Percentiles rank a stretch among this genome's conserved stretches.
These are phyloP conservation scores for Acanthamoeba royreba DNA, from an alignment of 208 protist species.

Conservation along the genomic window DNA sequence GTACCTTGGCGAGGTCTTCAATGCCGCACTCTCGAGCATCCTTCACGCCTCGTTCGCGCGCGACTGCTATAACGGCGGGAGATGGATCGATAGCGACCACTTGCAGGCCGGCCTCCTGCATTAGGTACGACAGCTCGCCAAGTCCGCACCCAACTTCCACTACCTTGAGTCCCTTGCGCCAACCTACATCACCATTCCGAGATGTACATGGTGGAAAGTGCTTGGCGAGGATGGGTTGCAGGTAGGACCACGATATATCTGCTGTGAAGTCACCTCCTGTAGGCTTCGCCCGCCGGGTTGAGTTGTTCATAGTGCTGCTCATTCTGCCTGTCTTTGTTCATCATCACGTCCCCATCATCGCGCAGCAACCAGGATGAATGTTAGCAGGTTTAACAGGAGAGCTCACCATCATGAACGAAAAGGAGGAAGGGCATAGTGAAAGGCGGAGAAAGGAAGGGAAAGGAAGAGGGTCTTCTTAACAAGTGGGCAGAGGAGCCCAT, in stretches of 20 bases:
- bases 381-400: too few species aligned
- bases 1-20: not conserved
- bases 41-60: not conserved
- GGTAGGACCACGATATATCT: not conserved
- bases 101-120: not conserved
- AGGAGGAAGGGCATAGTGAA: too few species aligned
- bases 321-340: too few species aligned
- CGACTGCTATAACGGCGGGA: not conserved
- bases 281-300: too few species aligned
- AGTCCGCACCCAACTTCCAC: not conserved
- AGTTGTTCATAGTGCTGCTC: too few species aligned
- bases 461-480: too few species aligned
- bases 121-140: not conserved
- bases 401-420: too few species aligned
- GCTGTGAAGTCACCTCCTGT: not conserved
- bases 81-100: not conserved
- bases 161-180: not conserved
- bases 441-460: too few species aligned
- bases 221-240: not conserved
- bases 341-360: too few species aligned
- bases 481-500: too few species aligned
- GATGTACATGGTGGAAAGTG: not conserved
- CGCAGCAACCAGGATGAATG: too few species aligned
- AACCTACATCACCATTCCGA: too few species aligned
- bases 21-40: not conserved